Conservation (phyloP, 306 rosid genomes). For the Gastrolobium villosum region DNA sequence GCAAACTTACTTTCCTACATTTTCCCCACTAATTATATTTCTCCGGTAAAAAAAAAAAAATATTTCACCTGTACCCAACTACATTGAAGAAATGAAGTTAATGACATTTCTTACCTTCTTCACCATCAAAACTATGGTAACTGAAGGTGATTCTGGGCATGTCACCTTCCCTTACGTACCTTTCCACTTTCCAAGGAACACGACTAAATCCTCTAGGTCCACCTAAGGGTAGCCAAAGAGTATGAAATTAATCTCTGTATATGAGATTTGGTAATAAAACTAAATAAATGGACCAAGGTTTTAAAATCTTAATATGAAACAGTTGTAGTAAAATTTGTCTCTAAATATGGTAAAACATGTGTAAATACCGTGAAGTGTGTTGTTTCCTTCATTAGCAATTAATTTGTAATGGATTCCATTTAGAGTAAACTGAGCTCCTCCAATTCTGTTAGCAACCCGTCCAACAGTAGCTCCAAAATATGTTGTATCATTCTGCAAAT, state of each 20-base stretch:
- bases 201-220: constrained; percentile 70
- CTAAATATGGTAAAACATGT: no score
- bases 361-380: constrained; percentile 67
- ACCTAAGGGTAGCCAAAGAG: constrained; percentile 33
- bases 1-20: no score
- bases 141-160: constrained; percentile 63
- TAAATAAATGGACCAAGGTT: no score
- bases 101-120: constrained; percentile 57
- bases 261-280: no score
- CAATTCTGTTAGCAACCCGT: constrained; percentile 78
- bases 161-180: constrained; percentile 47
- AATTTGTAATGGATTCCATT: constrained; percentile 68
- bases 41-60: no score
- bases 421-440: constrained; percentile 69
- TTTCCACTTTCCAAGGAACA: constrained; percentile 65
- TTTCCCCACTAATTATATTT: no score
- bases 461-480: constrained; percentile 72
- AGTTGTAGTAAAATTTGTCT: no score
- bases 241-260: no score
- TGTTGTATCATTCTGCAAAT: constrained; percentile 62
- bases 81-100: not conserved
- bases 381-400: constrained; percentile 67
- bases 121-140: constrained; percentile 69
- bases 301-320: no score
- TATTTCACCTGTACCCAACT: no score